Conservation (phyloP, 805 yeast species). For the Yarrowia bubula region DNA sequence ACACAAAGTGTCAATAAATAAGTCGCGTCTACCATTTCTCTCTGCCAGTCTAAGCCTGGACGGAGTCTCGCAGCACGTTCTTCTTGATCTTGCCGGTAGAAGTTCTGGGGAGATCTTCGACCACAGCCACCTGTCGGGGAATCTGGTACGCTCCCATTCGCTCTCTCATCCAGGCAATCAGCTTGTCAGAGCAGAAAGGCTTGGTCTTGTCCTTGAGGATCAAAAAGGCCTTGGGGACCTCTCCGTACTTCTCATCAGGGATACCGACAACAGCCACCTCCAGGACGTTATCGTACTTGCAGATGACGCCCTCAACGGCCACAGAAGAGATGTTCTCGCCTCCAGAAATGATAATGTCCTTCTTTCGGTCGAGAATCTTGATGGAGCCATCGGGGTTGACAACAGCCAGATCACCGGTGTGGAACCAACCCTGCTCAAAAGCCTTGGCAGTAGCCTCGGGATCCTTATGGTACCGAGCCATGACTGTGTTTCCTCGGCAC, state of each 20-base stretch:
- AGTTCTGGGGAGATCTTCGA: constrained; percentile 39
- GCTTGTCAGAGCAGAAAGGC: constrained; percentile 29
- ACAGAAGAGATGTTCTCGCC: constrained; percentile 43
- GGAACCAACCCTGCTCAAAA: constrained; percentile 40
- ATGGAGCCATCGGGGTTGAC: constrained; percentile 39
- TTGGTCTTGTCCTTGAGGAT: constrained; percentile 32
- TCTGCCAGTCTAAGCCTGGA: not conserved
- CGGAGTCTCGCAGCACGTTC: constrained; percentile 37
- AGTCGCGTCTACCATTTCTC: not conserved
- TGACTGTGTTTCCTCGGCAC: constrained; percentile 38
- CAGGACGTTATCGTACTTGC: constrained; percentile 35
- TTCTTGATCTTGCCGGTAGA: constrained; percentile 42
- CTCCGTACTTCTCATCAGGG: constrained; percentile 39
- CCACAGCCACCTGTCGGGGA: constrained; percentile 36
- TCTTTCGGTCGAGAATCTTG: constrained; percentile 40
- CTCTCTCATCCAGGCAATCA: constrained; percentile 33
- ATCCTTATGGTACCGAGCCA: constrained; percentile 39
- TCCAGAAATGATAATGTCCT: constrained; percentile 42
- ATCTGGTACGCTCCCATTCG: constrained; percentile 40
- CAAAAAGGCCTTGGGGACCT: constrained; percentile 39
- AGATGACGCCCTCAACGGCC: constrained; percentile 37
- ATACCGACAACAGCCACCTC: constrained; percentile 40
- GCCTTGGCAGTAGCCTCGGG: constrained; percentile 39
- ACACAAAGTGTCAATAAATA: not conserved
- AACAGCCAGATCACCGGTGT: constrained; percentile 41